A percentile compares a stretch with the other conserved stretches of the same genome.
Evolutionary conservation across 257 asterid species (phyloP).

Genomic region (Solanum piurae): DNA sequence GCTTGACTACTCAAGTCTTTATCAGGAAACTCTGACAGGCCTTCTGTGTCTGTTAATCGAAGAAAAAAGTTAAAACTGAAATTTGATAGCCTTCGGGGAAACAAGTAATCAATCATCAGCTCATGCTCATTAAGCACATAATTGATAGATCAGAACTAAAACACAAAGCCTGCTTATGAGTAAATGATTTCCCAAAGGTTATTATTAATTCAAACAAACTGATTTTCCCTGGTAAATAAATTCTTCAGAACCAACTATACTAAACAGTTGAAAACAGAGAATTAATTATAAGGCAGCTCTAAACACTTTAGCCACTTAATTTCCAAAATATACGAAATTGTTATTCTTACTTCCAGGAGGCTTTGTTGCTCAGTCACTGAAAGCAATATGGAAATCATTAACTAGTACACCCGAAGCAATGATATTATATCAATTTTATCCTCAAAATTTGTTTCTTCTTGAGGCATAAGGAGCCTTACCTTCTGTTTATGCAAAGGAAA

Average conservation of each 20-base stretch:
- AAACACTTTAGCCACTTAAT: neutral
- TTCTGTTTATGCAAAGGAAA: neutral
- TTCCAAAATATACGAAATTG: neutral
- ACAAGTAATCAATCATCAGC: neutral
- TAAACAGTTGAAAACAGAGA: neutral
- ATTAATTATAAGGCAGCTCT: neutral
- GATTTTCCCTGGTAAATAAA: neutral
- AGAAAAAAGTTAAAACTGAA: neutral
- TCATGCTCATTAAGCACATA: neutral
- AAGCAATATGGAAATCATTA: neutral
- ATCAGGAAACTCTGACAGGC: slow-evolving; percentile 33
- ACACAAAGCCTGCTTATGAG: neutral
- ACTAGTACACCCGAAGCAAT: neutral
- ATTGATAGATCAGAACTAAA: neutral
- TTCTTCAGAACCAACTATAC: neutral
- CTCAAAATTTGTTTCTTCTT: neutral
- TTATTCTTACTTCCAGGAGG: neutral
- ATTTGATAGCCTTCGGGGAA: neutral
- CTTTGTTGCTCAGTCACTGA: neutral
- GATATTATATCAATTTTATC: neutral
- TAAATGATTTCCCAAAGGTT: neutral
- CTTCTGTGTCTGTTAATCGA: slow-evolving; percentile 22
- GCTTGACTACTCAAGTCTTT: slow-evolving; percentile 13
- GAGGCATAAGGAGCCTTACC: neutral
- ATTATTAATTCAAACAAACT: neutral